Evolutionary conservation across 495 filamentous ascomycete genomes (phyloP).

Genomic region (Penicillium cataractarum): DNA sequence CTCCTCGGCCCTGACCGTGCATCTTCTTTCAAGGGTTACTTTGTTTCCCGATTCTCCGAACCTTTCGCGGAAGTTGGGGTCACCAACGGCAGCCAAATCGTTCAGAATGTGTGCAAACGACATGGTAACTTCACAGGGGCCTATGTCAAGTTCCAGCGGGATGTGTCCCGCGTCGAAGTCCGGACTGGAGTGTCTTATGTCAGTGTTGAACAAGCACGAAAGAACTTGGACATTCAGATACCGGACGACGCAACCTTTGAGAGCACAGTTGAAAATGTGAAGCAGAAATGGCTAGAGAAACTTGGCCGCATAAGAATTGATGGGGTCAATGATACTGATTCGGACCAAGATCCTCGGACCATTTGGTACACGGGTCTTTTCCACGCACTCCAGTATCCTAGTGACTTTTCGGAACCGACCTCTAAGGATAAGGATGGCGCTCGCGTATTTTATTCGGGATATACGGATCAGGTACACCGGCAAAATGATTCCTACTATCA

Average conservation of each 20-base stretch:
- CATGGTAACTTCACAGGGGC: slow-evolving; percentile 30
- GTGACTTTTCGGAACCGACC: slow-evolving; percentile 32
- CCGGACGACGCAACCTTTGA: slow-evolving; percentile 24
- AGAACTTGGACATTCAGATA: slow-evolving; percentile 26
- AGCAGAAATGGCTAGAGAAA: slow-evolving; percentile 32
- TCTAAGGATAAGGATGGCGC: slow-evolving; percentile 3
- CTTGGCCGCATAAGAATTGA: slow-evolving; percentile 28
- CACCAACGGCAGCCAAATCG: slow-evolving; percentile 13
- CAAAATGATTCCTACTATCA: slow-evolving; percentile 34
- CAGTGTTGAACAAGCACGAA: slow-evolving; percentile 32
- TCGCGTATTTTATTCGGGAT: slow-evolving; percentile 30
- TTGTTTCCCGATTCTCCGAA: slow-evolving; percentile 32
- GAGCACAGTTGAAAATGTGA: slow-evolving; percentile 23
- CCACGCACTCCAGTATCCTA: slow-evolving; percentile 34
- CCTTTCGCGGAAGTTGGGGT: slow-evolving; percentile 24
- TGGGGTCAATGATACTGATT: slow-evolving; percentile 27
- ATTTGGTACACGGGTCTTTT: slow-evolving; percentile 33
- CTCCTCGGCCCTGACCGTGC: slow-evolving; percentile 31
- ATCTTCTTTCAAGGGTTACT: slow-evolving; percentile 29
- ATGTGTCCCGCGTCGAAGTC: slow-evolving; percentile 25
- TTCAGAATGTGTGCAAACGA: slow-evolving; percentile 5
- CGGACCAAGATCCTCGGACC: slow-evolving; percentile 25
- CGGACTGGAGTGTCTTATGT: slow-evolving; percentile 33
- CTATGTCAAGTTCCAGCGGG: slow-evolving; percentile 26
- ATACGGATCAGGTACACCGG: slow-evolving; percentile 29